Conservation (phyloP, 2,329 filamentous ascomycete genomes). For the Calonectria pauciramosa region DNA sequence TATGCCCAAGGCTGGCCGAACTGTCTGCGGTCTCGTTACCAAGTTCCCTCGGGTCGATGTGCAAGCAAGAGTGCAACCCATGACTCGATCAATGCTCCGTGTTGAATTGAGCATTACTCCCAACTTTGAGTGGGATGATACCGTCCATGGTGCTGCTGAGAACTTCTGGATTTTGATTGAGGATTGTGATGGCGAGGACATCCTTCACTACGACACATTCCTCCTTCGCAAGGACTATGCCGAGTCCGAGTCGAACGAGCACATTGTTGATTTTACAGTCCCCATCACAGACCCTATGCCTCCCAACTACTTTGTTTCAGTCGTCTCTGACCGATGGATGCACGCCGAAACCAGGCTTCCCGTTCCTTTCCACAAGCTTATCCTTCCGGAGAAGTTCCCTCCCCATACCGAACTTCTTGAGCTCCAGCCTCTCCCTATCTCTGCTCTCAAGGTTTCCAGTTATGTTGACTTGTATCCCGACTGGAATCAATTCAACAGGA, state of each 20-base stretch:
- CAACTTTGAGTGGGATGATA: conserved; percentile 96
- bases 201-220: conserved; percentile 95
- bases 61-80: conserved; percentile 92
- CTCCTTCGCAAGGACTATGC: conserved; percentile 92
- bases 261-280: conserved; percentile 95
- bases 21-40: conserved; percentile 86
- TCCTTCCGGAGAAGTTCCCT: conserved; percentile 95
- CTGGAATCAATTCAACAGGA: conserved; percentile 94
- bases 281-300: conserved; percentile 98
- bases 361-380: conserved; percentile 94
- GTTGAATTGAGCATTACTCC: conserved; percentile 93
- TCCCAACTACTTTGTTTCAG: conserved; percentile 97
- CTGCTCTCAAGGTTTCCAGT: conserved; percentile 88
- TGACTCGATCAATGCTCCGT: conserved; percentile 93
- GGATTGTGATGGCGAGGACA: conserved; percentile 96
- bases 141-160: conserved; percentile 88
- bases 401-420: conserved; percentile 93
- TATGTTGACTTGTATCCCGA: conserved; percentile 85
- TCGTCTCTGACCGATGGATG: conserved; percentile 98
- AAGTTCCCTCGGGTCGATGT: conserved; percentile 96
- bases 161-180: conserved; percentile 98
- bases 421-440: conserved; percentile 89
- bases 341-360: conserved; percentile 94
- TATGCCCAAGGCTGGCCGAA: conserved; percentile 87
- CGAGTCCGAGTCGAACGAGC: conserved; percentile 87